Base-by-base conservation (phyloP, 164 flowering plant species). In the Vitis riparia region DNA sequence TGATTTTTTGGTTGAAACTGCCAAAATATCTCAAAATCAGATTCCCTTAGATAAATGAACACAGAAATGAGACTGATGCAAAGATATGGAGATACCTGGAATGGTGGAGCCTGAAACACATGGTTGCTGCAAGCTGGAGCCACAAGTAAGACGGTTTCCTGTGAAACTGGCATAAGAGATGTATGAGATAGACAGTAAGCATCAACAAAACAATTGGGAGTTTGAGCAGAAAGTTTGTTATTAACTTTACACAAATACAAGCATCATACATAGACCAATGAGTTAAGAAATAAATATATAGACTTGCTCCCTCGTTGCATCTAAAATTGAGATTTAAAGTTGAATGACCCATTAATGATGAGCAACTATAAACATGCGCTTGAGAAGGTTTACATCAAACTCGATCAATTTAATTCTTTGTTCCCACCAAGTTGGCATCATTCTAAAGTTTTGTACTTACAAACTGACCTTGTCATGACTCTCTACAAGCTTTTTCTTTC, bases 121-220 rank as follows among this genome's bases (percentile, higher is more conserved):
- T 67, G 91, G 89, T 50, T 82, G 84, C 64, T 82, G 82, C 65
- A 82, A 80, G 65, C 79, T 81, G 30, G 86, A 72, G 64, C 90
- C 94, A 69, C 97, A 92, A 57, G 66, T 62, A 67, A 90, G 93
- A 79, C 59, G 80, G 44, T 83, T 92, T 75, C 89, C 97, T 66
- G 89, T 75, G 77, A 91, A 94, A 77, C 99, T 94, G 93, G 71
- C 2, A 68, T 9, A 51, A 63, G 30, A 30, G 11, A 30, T 30
- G 11, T 12, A 11, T 49, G 49, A 65, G 30, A n/a, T 0, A 19
- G 44, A 53, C 51, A 6, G 16, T 63, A 12, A 47, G 11, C 49
- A 0, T 30, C 13, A 62, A 57, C 23, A 10, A 12, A 48, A 27
- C 9, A 48, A 53, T 3, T n/a, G 56, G n/a, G 56, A 14, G 11